Percentiles rank a stretch among this genome's conserved stretches.
Conservation (phyloP, 192 early-diverging fungal genomes). For the Entomortierella beljakovae region DNA sequence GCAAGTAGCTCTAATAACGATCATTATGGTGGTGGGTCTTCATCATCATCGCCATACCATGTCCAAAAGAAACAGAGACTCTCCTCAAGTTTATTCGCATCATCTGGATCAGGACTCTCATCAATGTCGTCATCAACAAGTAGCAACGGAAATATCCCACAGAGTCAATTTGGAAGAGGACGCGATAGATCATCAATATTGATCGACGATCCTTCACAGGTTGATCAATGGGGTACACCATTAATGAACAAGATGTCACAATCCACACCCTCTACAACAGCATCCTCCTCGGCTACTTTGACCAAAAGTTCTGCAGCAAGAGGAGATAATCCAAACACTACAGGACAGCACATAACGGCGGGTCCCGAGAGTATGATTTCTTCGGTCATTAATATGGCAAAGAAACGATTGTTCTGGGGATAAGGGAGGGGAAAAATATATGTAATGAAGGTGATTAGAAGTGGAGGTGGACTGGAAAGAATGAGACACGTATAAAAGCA, state of each 20-base stretch:
- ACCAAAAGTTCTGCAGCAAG: background rate
- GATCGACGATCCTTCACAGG: constrained; percentile 26
- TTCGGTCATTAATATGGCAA: constrained; percentile 25
- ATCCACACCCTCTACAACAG: background rate
- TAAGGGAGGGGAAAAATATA: background rate
- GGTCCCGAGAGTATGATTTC: constrained; percentile 28
- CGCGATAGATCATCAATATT: constrained; percentile 15
- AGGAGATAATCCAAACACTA: background rate
- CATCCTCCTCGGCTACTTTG: background rate
- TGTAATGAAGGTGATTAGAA: no score
- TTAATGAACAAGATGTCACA: constrained; percentile 5
- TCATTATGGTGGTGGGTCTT: background rate
- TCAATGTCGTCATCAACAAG: background rate
- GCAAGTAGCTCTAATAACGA: background rate
- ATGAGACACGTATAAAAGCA: no score
- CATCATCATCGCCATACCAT: constrained; percentile 2
- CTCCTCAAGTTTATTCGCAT: constrained; percentile 1
- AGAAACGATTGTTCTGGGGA: constrained; percentile 51
- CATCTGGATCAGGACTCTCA: background rate
- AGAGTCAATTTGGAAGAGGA: constrained; percentile 23
- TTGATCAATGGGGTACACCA: constrained; percentile 16
- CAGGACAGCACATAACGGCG: background rate
- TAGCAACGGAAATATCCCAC: background rate
- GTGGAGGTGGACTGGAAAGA: no score
- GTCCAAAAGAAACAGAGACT: constrained; percentile 39